Percentiles rank a stretch among this genome's conserved stretches.
phyloP scores from a whole-genome alignment of 345 rosid genomes.

The Mallotus nudiflorus region DNA sequence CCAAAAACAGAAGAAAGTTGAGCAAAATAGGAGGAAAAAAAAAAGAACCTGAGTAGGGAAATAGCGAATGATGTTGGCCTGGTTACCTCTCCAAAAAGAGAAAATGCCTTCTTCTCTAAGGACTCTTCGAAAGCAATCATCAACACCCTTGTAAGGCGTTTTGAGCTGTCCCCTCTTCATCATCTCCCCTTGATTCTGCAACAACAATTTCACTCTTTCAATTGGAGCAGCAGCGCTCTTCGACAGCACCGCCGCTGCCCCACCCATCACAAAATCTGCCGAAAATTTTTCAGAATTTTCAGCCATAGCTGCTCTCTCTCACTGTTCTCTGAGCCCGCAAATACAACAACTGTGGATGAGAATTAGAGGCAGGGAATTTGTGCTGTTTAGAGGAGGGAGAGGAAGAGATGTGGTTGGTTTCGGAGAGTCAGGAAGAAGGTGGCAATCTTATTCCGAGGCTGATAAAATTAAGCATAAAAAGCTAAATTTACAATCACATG shows the following conservation, averaged over 20 bases:
- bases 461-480: too few species aligned
- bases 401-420: too few species aligned
- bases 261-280: slow-evolving; percentile 76
- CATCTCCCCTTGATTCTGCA: slow-evolving; percentile 96
- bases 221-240: slow-evolving; percentile 88
- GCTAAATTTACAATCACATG: too few species aligned
- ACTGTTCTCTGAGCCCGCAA: neutral
- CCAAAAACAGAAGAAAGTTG: neutral
- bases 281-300: slow-evolving; percentile 64
- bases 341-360: neutral
- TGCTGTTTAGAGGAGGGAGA: neutral
- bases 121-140: slow-evolving; percentile 72
- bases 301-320: neutral
- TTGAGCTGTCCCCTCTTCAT: slow-evolving; percentile 68
- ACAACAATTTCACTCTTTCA: slow-evolving; percentile 89
- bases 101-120: slow-evolving; percentile 75
- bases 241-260: slow-evolving; percentile 68
- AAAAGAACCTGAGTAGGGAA: slow-evolving; percentile 89
- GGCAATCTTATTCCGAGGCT: too few species aligned
- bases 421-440: neutral
- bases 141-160: slow-evolving; percentile 60
- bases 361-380: too few species aligned
- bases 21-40: too few species aligned
- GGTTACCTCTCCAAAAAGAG: slow-evolving; percentile 96
- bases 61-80: slow-evolving; percentile 86